Base-by-base conservation (phyloP, 805 yeast genomes). In the Ogataea methanolica region DNA sequence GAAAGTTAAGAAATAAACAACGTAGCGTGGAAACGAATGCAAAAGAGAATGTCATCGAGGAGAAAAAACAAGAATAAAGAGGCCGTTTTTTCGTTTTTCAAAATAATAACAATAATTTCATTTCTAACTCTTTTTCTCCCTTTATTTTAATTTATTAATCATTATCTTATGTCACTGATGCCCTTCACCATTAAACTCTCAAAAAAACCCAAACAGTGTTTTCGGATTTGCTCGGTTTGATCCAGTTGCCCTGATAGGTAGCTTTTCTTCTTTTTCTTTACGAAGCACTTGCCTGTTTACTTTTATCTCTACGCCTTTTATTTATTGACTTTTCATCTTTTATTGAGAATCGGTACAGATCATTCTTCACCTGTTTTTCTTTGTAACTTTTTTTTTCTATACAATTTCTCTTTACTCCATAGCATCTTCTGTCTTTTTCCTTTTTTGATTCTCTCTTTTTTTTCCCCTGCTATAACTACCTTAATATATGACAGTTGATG, bases 1-100 rank as follows among this genome's bases (percentile, higher is more conserved):
- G 74, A 54, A 63, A 63, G 47, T 12, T 23, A 19, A 44, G 39
- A 15, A 39, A 39, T 14, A 33, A 39, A 17, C 23, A 44, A 19
- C 33, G 42, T 38, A 14, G 44, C 33, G 34, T 52, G 48, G 39
- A 53, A 49, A 34, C 19, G 33, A 16, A 41, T 19, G n/a, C 42
- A 19, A 41, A 50, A 43, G 49, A 49, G 34, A 40, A 47, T 37
- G 47, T 15, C 3, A 26, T 37, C n/a, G 26, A 47, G 22, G 31
- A n/a, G 11, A 6, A 37, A 45, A 15, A 41, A 41, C 12, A 12
- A n/a, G 23, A 36, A 36, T 29, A 22, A 38, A 37, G 2, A 33
- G 15, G 14, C 16, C 29, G 22, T 21, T 6, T 19, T 21, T 37
- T 37, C 26, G 5, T 21, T 41, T 41, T 22, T 7, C 29, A 9